Conservation (phyloP, 1,284 basidiomycete genomes). For the Cryptococcus sp. region DNA sequence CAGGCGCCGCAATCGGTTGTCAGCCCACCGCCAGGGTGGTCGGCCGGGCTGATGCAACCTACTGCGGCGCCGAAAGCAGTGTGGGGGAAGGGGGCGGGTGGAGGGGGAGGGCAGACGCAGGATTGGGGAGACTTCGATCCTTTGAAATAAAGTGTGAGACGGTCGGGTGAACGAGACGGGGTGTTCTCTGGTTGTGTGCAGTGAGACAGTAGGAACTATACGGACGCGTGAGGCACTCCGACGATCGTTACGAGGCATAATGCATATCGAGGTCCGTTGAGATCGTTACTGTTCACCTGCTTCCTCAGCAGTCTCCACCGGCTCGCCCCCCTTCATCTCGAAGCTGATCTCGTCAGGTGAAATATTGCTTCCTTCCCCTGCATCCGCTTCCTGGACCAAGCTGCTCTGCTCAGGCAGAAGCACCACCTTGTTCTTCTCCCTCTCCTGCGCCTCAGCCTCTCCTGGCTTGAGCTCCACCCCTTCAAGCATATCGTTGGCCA, state of each 20-base stretch:
- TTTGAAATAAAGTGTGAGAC: conserved; percentile 23
- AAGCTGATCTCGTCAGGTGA: no score
- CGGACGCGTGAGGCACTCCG: background rate
- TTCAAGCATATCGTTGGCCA: conserved; percentile 83
- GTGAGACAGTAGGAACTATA: no score
- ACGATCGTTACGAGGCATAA: no score
- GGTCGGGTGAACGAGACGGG: background rate
- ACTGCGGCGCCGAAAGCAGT: conserved; percentile 31
- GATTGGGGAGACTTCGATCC: conserved; percentile 51
- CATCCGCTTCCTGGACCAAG: no score
- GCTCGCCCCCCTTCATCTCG: background rate
- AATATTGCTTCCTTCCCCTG: no score
- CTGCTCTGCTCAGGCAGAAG: background rate
- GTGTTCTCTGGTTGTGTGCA: background rate
- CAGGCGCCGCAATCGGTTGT: conserved; percentile 10
- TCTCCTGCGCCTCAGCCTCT: conserved; percentile 62
- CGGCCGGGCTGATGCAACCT: conserved; percentile 44
- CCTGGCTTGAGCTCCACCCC: conserved; percentile 79
- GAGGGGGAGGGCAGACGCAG: conserved; percentile 13
- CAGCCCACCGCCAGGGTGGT: conserved; percentile 43
- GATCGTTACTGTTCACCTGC: no score
- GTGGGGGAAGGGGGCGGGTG: conserved; percentile 19
- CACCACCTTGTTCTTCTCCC: conserved; percentile 29
- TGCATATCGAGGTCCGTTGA: no score
- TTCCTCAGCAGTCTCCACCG: background rate